These are phyloP conservation scores for Stygiomarasmius scandens DNA, from an alignment of 1,284 basidiomycete genomes.

Conservation along the genomic window DNA sequence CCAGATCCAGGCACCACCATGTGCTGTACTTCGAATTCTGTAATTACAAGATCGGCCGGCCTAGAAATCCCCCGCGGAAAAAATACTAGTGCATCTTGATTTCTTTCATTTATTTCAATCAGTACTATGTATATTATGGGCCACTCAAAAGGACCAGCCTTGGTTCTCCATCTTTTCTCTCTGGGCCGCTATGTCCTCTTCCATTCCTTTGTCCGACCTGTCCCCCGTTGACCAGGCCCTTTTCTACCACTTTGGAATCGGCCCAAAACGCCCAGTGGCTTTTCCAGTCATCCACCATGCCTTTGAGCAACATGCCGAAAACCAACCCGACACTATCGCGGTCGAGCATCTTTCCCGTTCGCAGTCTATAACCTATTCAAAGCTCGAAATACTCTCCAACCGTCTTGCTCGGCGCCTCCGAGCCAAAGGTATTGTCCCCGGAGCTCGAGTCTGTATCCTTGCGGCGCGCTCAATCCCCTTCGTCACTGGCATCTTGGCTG, in stretches of 20 bases:
- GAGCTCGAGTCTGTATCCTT: conserved; percentile 47
- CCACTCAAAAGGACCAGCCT: no score
- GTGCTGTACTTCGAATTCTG: no score
- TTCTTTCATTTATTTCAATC: no score
- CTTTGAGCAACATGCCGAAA: conserved; percentile 27
- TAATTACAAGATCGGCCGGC: no score
- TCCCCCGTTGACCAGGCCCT: conserved; percentile 27
- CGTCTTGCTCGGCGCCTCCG: conserved; percentile 26
- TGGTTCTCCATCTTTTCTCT: neutral
- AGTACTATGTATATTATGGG: no score
- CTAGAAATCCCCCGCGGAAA: no score
- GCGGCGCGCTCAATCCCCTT: conserved; percentile 46
- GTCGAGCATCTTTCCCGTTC: conserved; percentile 26
- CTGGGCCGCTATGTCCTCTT: neutral
- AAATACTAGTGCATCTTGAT: no score
- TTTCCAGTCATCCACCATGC: conserved; percentile 30
- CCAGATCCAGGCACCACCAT: no score
- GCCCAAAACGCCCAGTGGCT: conserved; percentile 22
- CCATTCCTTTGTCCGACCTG: conserved; percentile 20
- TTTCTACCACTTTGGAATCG: conserved; percentile 30
- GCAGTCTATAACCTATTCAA: conserved; percentile 21
- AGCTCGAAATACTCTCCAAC: conserved; percentile 26
- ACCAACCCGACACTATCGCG: conserved; percentile 28
- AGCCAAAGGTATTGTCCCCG: conserved; percentile 33
- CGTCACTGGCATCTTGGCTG: conserved; percentile 47